Evolutionary conservation across 345 rosid species (phyloP).

Genomic region (Eucalyptus grandis): DNA sequence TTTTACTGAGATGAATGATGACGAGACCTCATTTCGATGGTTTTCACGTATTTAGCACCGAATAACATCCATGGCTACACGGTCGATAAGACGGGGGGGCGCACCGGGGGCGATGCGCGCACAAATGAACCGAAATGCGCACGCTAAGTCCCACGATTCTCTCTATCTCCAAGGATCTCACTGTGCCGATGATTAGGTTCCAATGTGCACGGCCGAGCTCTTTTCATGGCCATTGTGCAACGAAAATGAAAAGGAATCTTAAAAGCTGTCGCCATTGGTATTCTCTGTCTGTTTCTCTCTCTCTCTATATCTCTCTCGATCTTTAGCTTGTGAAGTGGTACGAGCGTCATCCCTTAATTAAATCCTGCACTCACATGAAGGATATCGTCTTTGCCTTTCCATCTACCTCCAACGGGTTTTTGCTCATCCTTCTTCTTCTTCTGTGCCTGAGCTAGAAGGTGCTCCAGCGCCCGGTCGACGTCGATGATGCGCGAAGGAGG

Average conservation of each 20-base stretch:
- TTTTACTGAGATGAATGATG: not conserved
- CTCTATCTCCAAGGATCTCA: not conserved
- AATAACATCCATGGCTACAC: rapidly evolving
- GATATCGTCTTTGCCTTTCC: not conserved
- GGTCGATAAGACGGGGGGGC: not conserved
- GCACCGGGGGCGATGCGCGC: not conserved
- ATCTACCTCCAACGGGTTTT: not conserved
- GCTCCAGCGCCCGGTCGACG: not conserved
- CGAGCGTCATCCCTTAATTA: not conserved
- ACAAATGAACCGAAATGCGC: not conserved
- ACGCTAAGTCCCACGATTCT: rapidly evolving
- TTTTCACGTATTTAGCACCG: not conserved
- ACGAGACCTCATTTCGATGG: not conserved
- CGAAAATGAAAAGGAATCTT: not conserved
- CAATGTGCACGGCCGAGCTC: not conserved
- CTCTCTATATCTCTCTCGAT: not conserved
- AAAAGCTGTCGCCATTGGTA: not conserved
- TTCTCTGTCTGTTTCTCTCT: not conserved
- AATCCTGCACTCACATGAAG: not conserved
- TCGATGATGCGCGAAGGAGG: not conserved
- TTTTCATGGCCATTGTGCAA: not conserved
- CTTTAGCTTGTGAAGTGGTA: not conserved
- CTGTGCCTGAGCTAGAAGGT: not conserved
- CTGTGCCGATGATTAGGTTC: not conserved
- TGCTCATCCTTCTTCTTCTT: not conserved